phyloP scores from a whole-genome alignment of 768 basidiomycete species.

The Auricularia sp. region DNA sequence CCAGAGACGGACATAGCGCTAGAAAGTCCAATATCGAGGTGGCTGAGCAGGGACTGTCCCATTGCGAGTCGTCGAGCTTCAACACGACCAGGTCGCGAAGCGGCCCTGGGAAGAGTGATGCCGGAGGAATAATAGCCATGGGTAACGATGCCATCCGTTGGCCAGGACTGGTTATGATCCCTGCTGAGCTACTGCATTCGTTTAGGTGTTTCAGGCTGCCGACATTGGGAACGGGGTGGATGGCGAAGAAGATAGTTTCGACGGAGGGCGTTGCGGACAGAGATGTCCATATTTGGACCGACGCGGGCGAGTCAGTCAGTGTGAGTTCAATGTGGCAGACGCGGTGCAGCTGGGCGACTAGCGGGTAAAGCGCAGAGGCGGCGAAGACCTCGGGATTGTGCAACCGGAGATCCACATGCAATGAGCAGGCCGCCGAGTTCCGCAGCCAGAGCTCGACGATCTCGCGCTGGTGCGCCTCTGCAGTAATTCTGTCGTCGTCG shows the following conservation, averaged over 20 bases:
- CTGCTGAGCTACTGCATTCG: slow-evolving; percentile 9
- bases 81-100: slow-evolving; percentile 32
- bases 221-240: not conserved
- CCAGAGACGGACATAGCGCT: slow-evolving; percentile 47
- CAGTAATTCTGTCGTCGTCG: slow-evolving; percentile 29
- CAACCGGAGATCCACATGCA: slow-evolving; percentile 45
- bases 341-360: slow-evolving; percentile 23
- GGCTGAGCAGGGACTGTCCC: slow-evolving; percentile 34
- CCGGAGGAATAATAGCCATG: slow-evolving; percentile 40
- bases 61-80: slow-evolving; percentile 32
- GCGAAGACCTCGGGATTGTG: slow-evolving; percentile 36
- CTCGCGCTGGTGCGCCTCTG: slow-evolving; percentile 34
- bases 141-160: slow-evolving; percentile 39
- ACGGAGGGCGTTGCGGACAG: not conserved
- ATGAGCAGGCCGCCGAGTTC: slow-evolving; percentile 42
- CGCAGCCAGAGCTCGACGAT: slow-evolving; percentile 41
- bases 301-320: not conserved
- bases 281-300: not conserved
- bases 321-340: slow-evolving; percentile 14
- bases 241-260: not conserved
- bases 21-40: slow-evolving; percentile 51
- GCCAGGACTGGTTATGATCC: slow-evolving; percentile 12
- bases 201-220: slow-evolving; percentile 6
- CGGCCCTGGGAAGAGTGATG: slow-evolving; percentile 36
- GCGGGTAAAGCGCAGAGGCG: slow-evolving; percentile 51